These are phyloP conservation scores for Ogataea pini DNA, from an alignment of 805 yeast species.

Conservation along the genomic window DNA sequence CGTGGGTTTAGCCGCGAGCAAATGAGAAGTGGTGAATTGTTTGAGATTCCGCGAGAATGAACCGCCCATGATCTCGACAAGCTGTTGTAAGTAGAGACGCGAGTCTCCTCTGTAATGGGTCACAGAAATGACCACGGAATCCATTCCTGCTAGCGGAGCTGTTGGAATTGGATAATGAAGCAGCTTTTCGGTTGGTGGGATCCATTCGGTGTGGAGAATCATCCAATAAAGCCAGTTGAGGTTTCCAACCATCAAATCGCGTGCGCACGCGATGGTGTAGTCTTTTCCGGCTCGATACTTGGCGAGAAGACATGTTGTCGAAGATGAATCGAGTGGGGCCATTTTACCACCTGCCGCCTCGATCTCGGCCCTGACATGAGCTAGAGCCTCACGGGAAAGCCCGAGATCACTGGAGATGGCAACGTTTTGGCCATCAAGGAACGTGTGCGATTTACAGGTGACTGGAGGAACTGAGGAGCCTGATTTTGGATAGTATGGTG, in stretches of 20 bases:
- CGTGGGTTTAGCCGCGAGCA: slow-evolving; percentile 62
- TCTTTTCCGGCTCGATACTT: slow-evolving; percentile 59
- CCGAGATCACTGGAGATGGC: slow-evolving; percentile 57
- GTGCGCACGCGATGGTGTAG: slow-evolving; percentile 47
- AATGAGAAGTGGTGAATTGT: slow-evolving; percentile 60
- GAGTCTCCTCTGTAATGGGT: slow-evolving; percentile 89
- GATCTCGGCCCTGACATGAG: slow-evolving; percentile 46
- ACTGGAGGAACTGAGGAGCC: neutral
- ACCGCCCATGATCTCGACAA: slow-evolving; percentile 74
- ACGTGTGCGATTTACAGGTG: slow-evolving; percentile 14
- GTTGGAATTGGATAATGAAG: slow-evolving; percentile 70
- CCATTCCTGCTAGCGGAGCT: slow-evolving; percentile 53
- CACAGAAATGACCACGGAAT: slow-evolving; percentile 57
- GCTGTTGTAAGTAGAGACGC: slow-evolving; percentile 63
- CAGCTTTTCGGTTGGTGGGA: slow-evolving; percentile 50
- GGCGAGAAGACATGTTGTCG: slow-evolving; percentile 57
- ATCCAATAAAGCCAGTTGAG: slow-evolving; percentile 75
- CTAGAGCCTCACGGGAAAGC: slow-evolving; percentile 45
- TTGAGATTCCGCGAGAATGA: slow-evolving; percentile 66
- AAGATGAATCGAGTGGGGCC: slow-evolving; percentile 15
- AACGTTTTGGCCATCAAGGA: slow-evolving; percentile 47
- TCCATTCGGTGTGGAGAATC: slow-evolving; percentile 55
- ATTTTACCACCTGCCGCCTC: slow-evolving; percentile 56
- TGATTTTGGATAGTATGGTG: slow-evolving; percentile 46
- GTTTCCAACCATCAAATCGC: slow-evolving; percentile 56